A percentile compares a stretch with the other conserved stretches of the same genome.
Conservation (phyloP, 192 early-diverging fungal species). For the Dissophora globulifera region DNA sequence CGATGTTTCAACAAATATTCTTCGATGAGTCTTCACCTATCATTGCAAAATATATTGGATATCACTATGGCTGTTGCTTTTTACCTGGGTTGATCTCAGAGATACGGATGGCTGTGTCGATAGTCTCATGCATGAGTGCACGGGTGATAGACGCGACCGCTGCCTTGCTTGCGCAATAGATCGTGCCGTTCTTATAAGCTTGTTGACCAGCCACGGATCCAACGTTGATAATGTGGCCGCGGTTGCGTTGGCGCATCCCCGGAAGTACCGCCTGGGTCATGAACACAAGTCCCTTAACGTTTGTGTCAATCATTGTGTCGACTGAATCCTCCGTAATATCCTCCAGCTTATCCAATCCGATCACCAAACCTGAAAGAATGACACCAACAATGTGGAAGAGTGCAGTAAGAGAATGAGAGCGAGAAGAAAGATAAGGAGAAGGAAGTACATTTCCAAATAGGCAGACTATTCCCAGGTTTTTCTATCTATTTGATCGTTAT, state of each 20-base stretch:
- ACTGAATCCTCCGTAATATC: slow-evolving; percentile 66
- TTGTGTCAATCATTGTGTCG: slow-evolving; percentile 86
- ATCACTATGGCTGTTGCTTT: neutral
- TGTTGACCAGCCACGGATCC: slow-evolving; percentile 80
- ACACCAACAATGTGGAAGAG: neutral
- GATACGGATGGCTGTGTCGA: slow-evolving; percentile 77
- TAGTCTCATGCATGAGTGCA: slow-evolving; percentile 78
- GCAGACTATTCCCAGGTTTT: no score
- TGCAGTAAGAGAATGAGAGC: neutral
- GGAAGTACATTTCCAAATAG: no score
- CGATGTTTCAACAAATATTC: no score
- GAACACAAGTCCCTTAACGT: slow-evolving; percentile 88
- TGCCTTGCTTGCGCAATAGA: slow-evolving; percentile 88
- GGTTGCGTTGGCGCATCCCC: slow-evolving; percentile 73
- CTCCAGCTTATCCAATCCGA: slow-evolving; percentile 77
- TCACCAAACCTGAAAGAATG: slow-evolving; percentile 63
- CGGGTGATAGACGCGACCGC: slow-evolving; percentile 87
- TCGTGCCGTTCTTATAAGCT: slow-evolving; percentile 76
- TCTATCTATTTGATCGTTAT: no score
- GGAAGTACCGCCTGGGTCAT: slow-evolving; percentile 84
- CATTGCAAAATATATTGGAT: no score
- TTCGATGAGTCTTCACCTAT: no score
- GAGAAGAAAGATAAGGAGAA: no score
- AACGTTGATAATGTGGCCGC: slow-evolving; percentile 89
- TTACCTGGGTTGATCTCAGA: slow-evolving; percentile 81